phyloP scores from a whole-genome alignment of 1,284 basidiomycete species.

The Ganoderma multipileum region DNA sequence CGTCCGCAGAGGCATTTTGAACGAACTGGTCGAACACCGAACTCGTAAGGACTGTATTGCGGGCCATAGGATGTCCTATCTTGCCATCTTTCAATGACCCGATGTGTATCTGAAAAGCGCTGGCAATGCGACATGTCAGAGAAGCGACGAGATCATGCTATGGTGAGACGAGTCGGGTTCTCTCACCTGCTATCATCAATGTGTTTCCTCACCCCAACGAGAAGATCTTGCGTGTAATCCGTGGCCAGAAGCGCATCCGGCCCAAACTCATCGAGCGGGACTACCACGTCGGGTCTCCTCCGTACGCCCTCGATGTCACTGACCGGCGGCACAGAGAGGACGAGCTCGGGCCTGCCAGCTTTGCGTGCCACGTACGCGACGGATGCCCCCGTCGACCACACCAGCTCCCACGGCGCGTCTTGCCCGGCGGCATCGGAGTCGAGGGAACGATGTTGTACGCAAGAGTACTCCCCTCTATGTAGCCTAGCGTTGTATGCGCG shows the following conservation, averaged over 20 bases:
- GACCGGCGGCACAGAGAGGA: not conserved
- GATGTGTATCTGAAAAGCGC: not conserved
- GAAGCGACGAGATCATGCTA: not conserved
- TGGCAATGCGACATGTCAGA: not conserved
- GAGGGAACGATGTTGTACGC: not conserved
- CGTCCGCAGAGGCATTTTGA: not conserved
- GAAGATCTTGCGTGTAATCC: not conserved
- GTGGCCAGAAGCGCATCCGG: not conserved
- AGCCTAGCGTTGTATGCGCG: not conserved
- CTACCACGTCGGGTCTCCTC: not conserved
- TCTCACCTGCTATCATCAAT: not conserved
- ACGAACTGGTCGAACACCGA: not conserved
- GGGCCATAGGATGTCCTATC: not conserved
- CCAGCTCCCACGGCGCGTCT: not conserved
- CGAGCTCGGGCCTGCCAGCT: not conserved
- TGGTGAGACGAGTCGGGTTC: too few relatives aligned
- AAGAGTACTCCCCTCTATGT: not conserved
- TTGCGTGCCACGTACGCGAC: not conserved
- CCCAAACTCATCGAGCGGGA: not conserved
- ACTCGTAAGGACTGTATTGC: not conserved
- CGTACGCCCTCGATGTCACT: not conserved
- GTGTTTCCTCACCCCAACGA: not conserved
- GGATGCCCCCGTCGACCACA: conserved; percentile 1
- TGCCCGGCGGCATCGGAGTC: not conserved
- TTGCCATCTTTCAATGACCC: not conserved